Base-by-base conservation (phyloP, 1,139 yeast genomes). In the Suhomyces anneliseae region DNA sequence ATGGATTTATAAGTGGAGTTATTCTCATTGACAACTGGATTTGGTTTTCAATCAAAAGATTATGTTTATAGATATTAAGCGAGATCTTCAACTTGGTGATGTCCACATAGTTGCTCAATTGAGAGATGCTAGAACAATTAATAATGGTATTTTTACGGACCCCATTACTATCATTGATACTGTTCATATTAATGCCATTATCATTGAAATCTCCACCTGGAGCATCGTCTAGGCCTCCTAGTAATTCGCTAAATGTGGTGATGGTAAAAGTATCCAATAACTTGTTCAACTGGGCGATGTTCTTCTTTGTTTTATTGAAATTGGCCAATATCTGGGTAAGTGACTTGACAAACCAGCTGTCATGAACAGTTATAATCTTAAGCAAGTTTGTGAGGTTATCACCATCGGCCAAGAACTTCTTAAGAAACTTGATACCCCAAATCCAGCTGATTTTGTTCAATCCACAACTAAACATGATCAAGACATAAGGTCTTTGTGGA, bases 301-400 rank as follows among this genome's bases (percentile, higher is more conserved):
- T 69, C 49, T 68, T 67, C 45, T 59, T 69, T 9, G 79, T 72
- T 12, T 62, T 50, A 45, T 67, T 64, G 48, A 62, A 69, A 56
- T 86, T 87, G 49, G 83, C 74, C 50, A 89, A 69, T 44, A 90
- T 79, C 49, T 89, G 93, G 19, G 89, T 79, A 34, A 90, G 78
- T 0, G 96, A 86, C 56, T 90, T 82, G 14, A 90, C 81, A 69
- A 93, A 81, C 93, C 97, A 90, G 45, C 89, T 86, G 58, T 92
- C 97, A 65, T 93, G 98, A 5, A 93, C 96, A 36, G 92, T 79
- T 54, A 86, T 87, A 4, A 90, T 73, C 57, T 82, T 85, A 45
- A 72, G 71, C 44, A 90, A 68, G 46, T 79, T 66, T 35, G 59
- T 52, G 36, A 70, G 73, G 49, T 79, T 79, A 36, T 60, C 57